Conservation (phyloP, 305 asterid genomes). For the Fraxinus sp. region DNA sequence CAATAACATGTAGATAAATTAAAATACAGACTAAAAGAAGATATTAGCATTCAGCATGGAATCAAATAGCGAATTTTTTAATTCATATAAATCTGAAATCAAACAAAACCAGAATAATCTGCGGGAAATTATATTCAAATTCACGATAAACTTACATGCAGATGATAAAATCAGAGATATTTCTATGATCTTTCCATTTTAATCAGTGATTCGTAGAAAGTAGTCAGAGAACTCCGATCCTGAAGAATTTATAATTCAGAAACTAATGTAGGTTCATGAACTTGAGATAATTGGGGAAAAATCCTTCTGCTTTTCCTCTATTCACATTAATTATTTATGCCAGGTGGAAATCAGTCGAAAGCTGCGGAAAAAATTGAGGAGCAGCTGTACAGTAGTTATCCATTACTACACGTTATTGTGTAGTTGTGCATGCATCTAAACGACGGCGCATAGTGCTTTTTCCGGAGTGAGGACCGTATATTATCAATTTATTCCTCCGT, state of each 20-base stretch:
- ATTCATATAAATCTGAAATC: neutral
- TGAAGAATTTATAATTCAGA: neutral
- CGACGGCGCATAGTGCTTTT: neutral
- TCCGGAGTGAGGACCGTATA: neutral
- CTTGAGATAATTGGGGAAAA: neutral
- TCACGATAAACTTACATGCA: neutral
- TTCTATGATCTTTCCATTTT: neutral
- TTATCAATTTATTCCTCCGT: neutral
- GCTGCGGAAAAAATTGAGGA: neutral
- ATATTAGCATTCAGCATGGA: neutral
- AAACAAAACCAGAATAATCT: neutral
- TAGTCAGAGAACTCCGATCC: neutral
- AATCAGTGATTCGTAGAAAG: neutral
- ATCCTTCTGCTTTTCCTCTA: neutral
- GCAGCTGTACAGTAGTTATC: neutral
- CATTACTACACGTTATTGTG: neutral
- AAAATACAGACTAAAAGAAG: neutral
- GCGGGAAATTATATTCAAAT: neutral
- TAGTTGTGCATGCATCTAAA: neutral
- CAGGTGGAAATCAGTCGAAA: neutral
- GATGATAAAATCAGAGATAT: neutral
- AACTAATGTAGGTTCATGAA: neutral
- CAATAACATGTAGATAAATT: neutral
- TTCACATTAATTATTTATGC: neutral
- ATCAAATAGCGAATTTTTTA: neutral